These are phyloP conservation scores for Nannochloropsis gaditana DNA, from an alignment of 108 stramenopile genomes.

Conservation along the genomic window DNA sequence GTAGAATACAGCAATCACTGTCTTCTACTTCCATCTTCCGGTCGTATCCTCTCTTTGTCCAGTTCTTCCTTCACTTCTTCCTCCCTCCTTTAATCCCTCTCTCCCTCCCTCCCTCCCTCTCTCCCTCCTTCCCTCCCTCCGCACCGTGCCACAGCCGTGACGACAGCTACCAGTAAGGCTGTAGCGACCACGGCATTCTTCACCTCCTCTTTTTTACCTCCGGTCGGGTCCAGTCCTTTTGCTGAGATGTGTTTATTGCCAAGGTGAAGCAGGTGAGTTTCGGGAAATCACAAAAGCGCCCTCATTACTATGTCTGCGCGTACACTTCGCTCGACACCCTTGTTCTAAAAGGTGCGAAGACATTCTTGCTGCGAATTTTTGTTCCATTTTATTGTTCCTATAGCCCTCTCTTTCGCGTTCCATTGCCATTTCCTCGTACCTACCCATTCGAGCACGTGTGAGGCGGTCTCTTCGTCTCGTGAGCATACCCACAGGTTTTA, in stretches of 20 bases:
- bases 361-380: not conserved
- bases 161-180: not conserved
- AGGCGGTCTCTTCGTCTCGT: not conserved
- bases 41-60: not conserved
- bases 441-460: not conserved
- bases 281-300: too few species aligned
- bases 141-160: not conserved
- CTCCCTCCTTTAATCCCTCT: not conserved
- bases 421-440: not conserved
- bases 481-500: slow-evolving; percentile 1
- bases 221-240: not conserved
- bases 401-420: not conserved
- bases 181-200: slow-evolving; percentile 5
- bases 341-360: too few species aligned
- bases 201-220: not conserved
- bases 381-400: not conserved
- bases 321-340: too few species aligned
- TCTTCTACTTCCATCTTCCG: not conserved
- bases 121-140: not conserved
- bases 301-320: too few species aligned
- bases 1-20: not conserved
- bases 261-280: not conserved
- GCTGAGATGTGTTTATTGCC: not conserved
- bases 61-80: too few species aligned
- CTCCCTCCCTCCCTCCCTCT: not conserved